Conservation (phyloP, 768 basidiomycete genomes). For the Agrocybe praecox region DNA sequence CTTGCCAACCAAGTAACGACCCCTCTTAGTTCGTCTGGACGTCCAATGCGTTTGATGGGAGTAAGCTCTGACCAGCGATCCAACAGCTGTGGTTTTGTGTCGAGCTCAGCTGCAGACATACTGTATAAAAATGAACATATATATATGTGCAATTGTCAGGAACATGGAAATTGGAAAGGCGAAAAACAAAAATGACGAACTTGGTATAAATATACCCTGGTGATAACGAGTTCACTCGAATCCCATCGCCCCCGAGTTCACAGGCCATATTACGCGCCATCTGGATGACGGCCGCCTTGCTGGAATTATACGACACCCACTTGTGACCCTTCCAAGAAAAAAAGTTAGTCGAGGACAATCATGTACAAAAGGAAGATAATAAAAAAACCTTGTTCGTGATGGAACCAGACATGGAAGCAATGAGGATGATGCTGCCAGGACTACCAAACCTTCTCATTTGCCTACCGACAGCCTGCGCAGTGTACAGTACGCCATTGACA, state of each 20-base stretch:
- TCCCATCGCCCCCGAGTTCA: conserved; percentile 61
- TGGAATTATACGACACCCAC: conserved; percentile 68
- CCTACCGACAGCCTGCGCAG: conserved; percentile 56
- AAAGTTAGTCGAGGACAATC: conserved; percentile 9
- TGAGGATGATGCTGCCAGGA: conserved; percentile 53
- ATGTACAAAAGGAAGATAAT: background rate
- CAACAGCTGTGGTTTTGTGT: conserved; percentile 50
- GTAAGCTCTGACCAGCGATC: conserved; percentile 57
- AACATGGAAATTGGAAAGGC: background rate
- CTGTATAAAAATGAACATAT: background rate
- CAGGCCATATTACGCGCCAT: conserved; percentile 75
- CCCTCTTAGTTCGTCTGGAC: conserved; percentile 66
- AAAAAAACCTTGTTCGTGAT: conserved; percentile 34
- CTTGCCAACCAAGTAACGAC: conserved; percentile 65
- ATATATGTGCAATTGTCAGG: background rate
- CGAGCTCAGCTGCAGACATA: conserved; percentile 15
- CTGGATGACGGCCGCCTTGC: conserved; percentile 70
- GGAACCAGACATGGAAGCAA: conserved; percentile 58
- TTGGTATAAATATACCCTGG: conserved; percentile 70
- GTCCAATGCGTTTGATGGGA: conserved; percentile 63
- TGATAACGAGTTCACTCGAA: conserved; percentile 67
- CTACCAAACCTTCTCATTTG: conserved; percentile 53
- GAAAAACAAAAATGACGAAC: conserved; percentile 28
- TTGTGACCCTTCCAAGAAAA: conserved; percentile 33
- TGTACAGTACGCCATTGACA: conserved; percentile 53